These are phyloP conservation scores for Ogataea haglerorum DNA, from an alignment of 805 yeast genomes.

Conservation along the genomic window DNA sequence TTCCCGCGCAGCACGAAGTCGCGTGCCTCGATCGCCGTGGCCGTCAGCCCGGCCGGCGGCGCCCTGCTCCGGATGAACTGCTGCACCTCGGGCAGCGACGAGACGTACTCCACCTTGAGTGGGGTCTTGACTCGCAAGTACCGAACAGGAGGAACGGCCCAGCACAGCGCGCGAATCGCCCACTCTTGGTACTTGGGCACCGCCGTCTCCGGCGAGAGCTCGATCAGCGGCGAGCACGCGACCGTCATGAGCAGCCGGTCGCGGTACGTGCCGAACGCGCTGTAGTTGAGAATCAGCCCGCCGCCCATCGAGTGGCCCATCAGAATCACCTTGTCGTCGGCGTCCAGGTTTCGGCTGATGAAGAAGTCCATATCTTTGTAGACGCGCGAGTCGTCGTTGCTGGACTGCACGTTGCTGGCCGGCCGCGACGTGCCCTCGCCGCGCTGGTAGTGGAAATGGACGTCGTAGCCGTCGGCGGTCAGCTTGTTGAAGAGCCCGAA, in stretches of 20 bases:
- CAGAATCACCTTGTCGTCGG: constrained; percentile 43
- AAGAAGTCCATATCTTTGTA: constrained; percentile 61
- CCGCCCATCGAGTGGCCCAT: constrained; percentile 85
- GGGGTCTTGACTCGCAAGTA: constrained; percentile 46
- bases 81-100: constrained; percentile 45
- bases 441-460: constrained; percentile 68
- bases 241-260: constrained; percentile 45
- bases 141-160: constrained; percentile 44
- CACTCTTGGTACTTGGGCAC: constrained; percentile 47
- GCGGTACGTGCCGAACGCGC: constrained; percentile 48
- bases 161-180: constrained; percentile 40
- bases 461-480: constrained; percentile 54
- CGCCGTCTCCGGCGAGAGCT: constrained; percentile 52
- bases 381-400: constrained; percentile 52
- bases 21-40: constrained; percentile 52
- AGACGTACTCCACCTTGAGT: constrained; percentile 50
- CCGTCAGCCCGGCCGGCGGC: constrained; percentile 41
- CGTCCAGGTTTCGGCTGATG: constrained; percentile 38
- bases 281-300: constrained; percentile 63
- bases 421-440: constrained; percentile 69
- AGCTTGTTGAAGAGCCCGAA: constrained; percentile 52
- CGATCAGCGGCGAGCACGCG: constrained; percentile 58
- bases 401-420: constrained; percentile 46
- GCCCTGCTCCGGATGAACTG: constrained; percentile 44
- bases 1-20: constrained; percentile 68